A percentile compares a stretch with the other conserved stretches of the same genome.
Evolutionary conservation across 2,329 filamentous ascomycete species (phyloP).

Genomic region (Dryadomyces quercivorus): DNA sequence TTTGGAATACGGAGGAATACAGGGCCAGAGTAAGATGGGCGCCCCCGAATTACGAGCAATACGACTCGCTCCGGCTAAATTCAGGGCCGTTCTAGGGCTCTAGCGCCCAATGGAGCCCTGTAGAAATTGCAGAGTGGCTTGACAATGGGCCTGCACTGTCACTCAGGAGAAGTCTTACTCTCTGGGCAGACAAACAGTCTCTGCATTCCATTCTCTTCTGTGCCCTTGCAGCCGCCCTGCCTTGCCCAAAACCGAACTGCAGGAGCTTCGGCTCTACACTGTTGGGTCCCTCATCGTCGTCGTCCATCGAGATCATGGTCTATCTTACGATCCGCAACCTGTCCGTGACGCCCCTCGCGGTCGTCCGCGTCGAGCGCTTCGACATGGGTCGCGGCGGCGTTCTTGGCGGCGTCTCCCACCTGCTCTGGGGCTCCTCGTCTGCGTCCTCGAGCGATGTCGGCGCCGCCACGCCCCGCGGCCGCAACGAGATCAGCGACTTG

Average conservation of each 20-base stretch:
- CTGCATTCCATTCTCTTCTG: background rate
- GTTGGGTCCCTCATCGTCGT: background rate
- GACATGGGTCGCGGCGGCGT: constrained; percentile 32
- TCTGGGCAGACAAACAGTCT: too few species aligned
- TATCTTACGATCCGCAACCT: constrained; percentile 70
- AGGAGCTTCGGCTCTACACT: background rate
- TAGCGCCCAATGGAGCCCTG: background rate
- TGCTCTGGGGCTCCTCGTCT: constrained; percentile 19
- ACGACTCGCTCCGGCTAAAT: too few species aligned
- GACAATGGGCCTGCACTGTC: too few species aligned
- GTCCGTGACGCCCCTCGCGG: constrained; percentile 57
- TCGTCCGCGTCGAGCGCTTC: constrained; percentile 64
- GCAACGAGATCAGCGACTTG: constrained; percentile 47
- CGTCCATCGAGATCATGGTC: constrained; percentile 24
- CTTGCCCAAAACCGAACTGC: background rate
- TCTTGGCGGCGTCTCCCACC: constrained; percentile 30
- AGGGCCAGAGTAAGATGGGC: too few species aligned
- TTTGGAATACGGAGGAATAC: too few species aligned
- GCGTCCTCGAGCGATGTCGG: background rate
- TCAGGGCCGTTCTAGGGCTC: too few species aligned
- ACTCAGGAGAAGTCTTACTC: too few species aligned
- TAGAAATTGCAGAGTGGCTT: background rate
- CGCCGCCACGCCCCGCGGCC: constrained; percentile 10
- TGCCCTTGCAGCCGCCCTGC: too few species aligned
- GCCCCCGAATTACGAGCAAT: too few species aligned